These are phyloP conservation scores for Sindora glabra DNA, from an alignment of 306 rosid genomes.

Conservation along the genomic window DNA sequence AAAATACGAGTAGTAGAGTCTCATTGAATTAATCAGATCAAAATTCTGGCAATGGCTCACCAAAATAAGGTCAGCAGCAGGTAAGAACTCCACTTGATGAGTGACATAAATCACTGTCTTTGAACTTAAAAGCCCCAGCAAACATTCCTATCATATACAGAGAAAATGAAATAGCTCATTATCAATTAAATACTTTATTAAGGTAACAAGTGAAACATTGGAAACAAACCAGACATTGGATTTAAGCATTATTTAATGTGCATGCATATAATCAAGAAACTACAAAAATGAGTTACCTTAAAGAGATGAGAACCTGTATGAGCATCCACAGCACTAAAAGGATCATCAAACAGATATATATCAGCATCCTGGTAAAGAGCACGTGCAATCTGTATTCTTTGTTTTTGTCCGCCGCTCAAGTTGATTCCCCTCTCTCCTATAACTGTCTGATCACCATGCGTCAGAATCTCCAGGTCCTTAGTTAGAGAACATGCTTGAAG, in stretches of 20 bases:
- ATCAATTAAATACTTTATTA: background rate
- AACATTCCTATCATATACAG: slow-evolving; percentile 44
- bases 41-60: slow-evolving; percentile 22
- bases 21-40: background rate
- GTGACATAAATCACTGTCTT: slow-evolving; percentile 67
- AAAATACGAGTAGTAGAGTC: background rate
- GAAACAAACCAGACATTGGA: background rate
- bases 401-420: slow-evolving; percentile 93
- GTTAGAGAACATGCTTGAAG: slow-evolving; percentile 80
- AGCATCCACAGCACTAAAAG: slow-evolving; percentile 90
- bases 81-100: slow-evolving; percentile 80
- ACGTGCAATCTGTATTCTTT: slow-evolving; percentile 85
- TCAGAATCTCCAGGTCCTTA: slow-evolving; percentile 68
- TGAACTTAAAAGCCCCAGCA: slow-evolving; percentile 47
- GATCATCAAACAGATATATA: slow-evolving; percentile 88
- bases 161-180: background rate
- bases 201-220: background rate
- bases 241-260: background rate
- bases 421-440: slow-evolving; percentile 94
- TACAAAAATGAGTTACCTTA: slow-evolving; percentile 33
- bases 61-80: slow-evolving; percentile 59
- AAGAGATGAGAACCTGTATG: slow-evolving; percentile 93
- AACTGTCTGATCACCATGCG: slow-evolving; percentile 81
- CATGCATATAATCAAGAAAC: background rate
- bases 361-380: slow-evolving; percentile 83